Percentiles rank a stretch among this genome's conserved stretches.
These are phyloP conservation scores for Hydnomerulius pinastri DNA, from an alignment of 768 basidiomycete genomes.

Conservation along the genomic window DNA sequence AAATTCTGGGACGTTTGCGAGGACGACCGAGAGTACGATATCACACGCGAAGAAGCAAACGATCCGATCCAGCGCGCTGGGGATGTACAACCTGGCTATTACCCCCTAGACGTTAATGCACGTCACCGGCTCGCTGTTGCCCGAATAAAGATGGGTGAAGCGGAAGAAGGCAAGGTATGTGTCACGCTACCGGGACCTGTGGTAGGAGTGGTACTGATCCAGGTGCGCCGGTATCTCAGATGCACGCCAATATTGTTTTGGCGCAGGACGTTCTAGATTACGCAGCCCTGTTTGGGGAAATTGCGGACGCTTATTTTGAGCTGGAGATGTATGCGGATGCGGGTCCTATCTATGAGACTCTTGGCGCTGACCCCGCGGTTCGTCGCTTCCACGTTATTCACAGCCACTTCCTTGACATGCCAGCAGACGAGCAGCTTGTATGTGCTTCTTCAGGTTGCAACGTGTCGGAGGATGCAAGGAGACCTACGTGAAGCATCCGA, in stretches of 20 bases:
- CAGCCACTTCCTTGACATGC: background rate
- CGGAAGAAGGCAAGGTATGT: slow-evolving; percentile 79
- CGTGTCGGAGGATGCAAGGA: slow-evolving; percentile 77
- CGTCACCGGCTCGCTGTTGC: slow-evolving; percentile 83
- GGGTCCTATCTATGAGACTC: slow-evolving; percentile 72
- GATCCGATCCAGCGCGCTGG: slow-evolving; percentile 39
- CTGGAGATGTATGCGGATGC: slow-evolving; percentile 78
- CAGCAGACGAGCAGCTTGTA: slow-evolving; percentile 72
- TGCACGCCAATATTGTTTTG: slow-evolving; percentile 75
- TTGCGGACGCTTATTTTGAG: slow-evolving; percentile 81
- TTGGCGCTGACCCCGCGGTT: slow-evolving; percentile 76
- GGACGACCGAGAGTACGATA: slow-evolving; percentile 84
- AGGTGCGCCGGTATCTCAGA: slow-evolving; percentile 39
- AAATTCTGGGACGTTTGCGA: slow-evolving; percentile 77
- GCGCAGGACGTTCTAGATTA: slow-evolving; percentile 75
- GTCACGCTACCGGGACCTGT: background rate
- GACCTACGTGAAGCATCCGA: slow-evolving; percentile 77
- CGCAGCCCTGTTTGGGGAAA: slow-evolving; percentile 75
- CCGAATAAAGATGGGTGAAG: slow-evolving; percentile 76
- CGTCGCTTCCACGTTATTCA: slow-evolving; percentile 21
- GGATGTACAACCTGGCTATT: slow-evolving; percentile 54
- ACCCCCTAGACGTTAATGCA: slow-evolving; percentile 44
- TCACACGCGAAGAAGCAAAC: slow-evolving; percentile 62
- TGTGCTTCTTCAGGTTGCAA: slow-evolving; percentile 74
- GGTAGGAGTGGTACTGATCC: background rate